Conservation (phyloP, 495 filamentous ascomycete species). For the Filosporella fistucella region DNA sequence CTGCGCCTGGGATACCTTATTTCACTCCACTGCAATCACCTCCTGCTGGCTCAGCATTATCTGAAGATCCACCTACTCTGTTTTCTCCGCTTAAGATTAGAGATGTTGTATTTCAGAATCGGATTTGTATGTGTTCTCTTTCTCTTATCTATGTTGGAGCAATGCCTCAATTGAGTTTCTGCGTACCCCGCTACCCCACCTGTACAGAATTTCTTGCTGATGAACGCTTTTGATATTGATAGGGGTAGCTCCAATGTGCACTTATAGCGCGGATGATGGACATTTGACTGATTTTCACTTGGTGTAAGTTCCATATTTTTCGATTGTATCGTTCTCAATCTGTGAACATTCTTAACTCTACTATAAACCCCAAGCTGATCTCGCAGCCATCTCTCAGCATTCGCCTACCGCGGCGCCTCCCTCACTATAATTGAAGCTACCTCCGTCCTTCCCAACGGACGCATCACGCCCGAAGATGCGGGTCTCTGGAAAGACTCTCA, state of each 20-base stretch:
- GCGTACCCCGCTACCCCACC: not conserved
- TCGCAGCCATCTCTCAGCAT: slow-evolving; percentile 54
- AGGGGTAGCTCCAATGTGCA: slow-evolving; percentile 58
- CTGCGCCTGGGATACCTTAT: slow-evolving; percentile 43
- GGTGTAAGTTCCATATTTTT: no score
- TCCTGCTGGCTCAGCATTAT: slow-evolving; percentile 56
- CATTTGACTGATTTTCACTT: slow-evolving; percentile 70
- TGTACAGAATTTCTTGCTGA: not conserved
- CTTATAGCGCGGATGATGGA: slow-evolving; percentile 63
- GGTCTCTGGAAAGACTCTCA: slow-evolving; percentile 71
- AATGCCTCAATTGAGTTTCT: no score
- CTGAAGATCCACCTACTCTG: slow-evolving; percentile 45
- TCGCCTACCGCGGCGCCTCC: slow-evolving; percentile 58
- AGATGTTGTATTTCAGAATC: slow-evolving; percentile 66
- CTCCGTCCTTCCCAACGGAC: slow-evolving; percentile 59
- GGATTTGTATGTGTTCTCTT: slow-evolving; percentile 37
- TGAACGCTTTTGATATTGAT: not conserved
- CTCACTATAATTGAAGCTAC: slow-evolving; percentile 68
- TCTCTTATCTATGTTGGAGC: no score
- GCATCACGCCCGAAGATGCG: slow-evolving; percentile 65
- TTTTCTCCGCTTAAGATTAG: slow-evolving; percentile 65
- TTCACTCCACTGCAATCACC: slow-evolving; percentile 62
- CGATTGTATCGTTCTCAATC: not conserved
- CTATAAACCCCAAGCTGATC: no score
- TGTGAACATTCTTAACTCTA: no score